Base-by-base conservation (phyloP, 2,329 filamentous ascomycete species). In the Phaeosphaeria sp. region DNA sequence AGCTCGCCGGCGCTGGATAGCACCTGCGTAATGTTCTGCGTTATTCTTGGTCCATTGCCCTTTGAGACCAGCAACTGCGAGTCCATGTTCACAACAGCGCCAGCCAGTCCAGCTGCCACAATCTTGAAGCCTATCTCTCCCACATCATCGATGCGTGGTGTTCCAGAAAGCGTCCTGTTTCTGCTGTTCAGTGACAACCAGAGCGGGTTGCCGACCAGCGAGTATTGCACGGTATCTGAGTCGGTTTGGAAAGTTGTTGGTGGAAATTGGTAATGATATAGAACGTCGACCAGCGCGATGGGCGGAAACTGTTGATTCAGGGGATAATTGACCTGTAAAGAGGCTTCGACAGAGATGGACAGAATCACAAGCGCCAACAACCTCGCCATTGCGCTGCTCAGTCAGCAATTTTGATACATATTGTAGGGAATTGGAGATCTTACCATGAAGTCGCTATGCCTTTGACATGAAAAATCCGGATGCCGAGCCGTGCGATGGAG, bases 221-320 rank as follows among this genome's bases (percentile, higher is more conserved):
- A 84, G 74, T 96, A 96, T 6, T 84, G 84, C 50, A 93, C 83
- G 43, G 80, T 71, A 11, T 73, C 71, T 33, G 79, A 78, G 43
- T 79, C 76, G 17, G 90, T 89, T 15, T 82, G 81, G 77, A 96
- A 96, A 0, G 92, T 96, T 41, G 88, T 87, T 17, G 82, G 77
- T 10, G 90, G 89, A 68, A 96, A 90, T 27, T 85, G 81, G 70
- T 93, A 92, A 82, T 85, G 76, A 92, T 44, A 95, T 2, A 83
- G 81, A 66, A 89, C 72, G 42, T 84, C 85, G 58, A 90, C 81
- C 63, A 90, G 85, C 20, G 91, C 92, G 52, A 93, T 89, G 3
- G 90, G 89, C 30, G 92, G 92, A 0, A 96, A 84, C 75, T 97
- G 93, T 2, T 91, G 88, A 77, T 95, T 96, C 75, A 96, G 83